Evolutionary conservation across 2,329 filamentous ascomycete genomes (phyloP).

Genomic region (Aspergillus brasiliensis): DNA sequence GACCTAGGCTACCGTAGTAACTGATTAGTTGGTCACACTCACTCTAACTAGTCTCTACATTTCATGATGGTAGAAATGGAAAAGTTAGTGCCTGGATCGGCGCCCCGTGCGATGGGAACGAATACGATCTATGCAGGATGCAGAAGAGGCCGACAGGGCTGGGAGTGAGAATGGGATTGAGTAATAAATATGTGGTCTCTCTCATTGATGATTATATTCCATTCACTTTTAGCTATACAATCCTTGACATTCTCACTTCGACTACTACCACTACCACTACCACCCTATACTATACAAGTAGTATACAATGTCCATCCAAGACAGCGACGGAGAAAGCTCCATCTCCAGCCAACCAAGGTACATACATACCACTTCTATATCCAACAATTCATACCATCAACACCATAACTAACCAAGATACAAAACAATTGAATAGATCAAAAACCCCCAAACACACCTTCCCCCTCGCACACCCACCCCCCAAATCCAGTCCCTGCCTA

Average conservation of each 20-base stretch:
- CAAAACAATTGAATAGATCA: background rate
- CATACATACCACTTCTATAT: background rate
- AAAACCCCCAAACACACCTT: constrained; percentile 27
- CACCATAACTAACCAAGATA: background rate
- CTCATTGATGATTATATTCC: background rate
- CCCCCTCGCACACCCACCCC: constrained; percentile 33
- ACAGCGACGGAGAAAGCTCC: constrained; percentile 2
- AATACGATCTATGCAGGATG: constrained; percentile 3
- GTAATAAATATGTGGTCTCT: background rate
- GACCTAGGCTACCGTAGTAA: background rate
- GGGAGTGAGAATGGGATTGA: too few relatives aligned
- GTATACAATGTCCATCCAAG: background rate
- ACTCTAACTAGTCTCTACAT: too few relatives aligned
- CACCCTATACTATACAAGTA: background rate
- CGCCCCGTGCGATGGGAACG: background rate
- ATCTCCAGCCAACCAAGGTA: background rate
- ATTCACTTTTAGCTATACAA: background rate
- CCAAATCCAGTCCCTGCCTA: constrained; percentile 28
- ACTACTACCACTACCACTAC: background rate
- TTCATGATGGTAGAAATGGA: background rate
- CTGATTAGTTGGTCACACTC: too few relatives aligned
- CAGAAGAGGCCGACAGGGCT: background rate
- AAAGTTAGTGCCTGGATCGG: background rate
- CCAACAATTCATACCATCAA: too few relatives aligned
- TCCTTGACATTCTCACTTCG: background rate